phyloP scores from a whole-genome alignment of 768 basidiomycete genomes.

The Gloeopeniophorella convolvens region DNA sequence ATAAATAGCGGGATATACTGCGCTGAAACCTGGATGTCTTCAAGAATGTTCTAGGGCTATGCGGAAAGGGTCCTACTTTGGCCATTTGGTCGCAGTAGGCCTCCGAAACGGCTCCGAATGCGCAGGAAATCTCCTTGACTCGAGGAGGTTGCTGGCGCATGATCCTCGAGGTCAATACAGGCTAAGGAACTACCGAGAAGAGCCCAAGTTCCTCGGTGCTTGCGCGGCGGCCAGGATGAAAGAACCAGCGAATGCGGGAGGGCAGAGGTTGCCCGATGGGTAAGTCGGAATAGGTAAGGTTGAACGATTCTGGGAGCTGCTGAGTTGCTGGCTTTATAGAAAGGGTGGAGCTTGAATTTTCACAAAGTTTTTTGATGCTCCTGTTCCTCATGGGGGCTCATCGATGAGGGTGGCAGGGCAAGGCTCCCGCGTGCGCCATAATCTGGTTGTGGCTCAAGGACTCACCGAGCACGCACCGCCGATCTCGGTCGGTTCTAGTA shows the following conservation, averaged over 20 bases:
- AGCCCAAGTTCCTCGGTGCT: neutral
- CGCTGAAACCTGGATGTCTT: no score
- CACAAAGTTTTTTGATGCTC: neutral
- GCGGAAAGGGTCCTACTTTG: no score
- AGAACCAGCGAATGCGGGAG: neutral
- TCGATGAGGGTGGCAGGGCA: conserved; percentile 13
- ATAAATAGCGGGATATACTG: neutral
- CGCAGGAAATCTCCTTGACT: neutral
- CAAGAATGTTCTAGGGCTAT: no score
- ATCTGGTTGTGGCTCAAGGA: conserved; percentile 4
- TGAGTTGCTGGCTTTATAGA: conserved; percentile 15
- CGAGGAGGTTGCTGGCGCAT: neutral
- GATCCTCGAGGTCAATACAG: neutral
- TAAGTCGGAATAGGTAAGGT: conserved; percentile 10
- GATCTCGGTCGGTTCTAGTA: conserved; percentile 3
- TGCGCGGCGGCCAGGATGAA: neutral
- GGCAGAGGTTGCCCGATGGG: neutral
- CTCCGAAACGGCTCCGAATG: neutral
- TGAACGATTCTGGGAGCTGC: conserved; percentile 8
- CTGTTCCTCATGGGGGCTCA: conserved; percentile 10
- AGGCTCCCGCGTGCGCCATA: neutral
- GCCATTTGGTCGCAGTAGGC: no score
- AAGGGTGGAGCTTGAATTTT: conserved; percentile 14
- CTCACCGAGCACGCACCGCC: no score
- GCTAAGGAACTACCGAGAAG: no score